phyloP scores from a whole-genome alignment of 495 filamentous ascomycete genomes.

The Trichoderma asperelloides region DNA sequence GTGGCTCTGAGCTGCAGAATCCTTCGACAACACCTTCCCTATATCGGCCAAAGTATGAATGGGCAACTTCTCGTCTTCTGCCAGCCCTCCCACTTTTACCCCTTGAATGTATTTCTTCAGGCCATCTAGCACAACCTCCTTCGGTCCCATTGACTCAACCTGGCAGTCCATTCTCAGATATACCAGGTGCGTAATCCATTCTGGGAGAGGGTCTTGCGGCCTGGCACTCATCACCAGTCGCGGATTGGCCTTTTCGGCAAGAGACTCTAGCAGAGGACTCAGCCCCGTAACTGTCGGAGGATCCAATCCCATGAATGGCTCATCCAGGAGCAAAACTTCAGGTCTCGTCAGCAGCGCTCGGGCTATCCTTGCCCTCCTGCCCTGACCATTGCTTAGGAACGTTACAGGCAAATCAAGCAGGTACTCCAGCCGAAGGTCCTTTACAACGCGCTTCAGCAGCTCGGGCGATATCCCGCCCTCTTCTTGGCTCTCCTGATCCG shows the following conservation, averaged over 20 bases:
- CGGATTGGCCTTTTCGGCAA: constrained; percentile 57
- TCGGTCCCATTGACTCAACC: constrained; percentile 48
- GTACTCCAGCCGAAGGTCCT: constrained; percentile 52
- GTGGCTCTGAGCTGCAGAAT: not conserved
- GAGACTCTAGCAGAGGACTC: constrained; percentile 54
- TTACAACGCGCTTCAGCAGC: constrained; percentile 50
- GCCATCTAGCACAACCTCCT: constrained; percentile 40
- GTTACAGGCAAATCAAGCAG: constrained; percentile 72
- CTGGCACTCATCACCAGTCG: constrained; percentile 68
- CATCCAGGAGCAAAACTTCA: constrained; percentile 78
- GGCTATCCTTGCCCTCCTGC: constrained; percentile 75
- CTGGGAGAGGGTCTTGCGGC: constrained; percentile 76
- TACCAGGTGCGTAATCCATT: constrained; percentile 80
- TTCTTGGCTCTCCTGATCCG: constrained; percentile 43
- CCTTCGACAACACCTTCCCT: constrained; percentile 34
- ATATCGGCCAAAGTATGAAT: constrained; percentile 43
- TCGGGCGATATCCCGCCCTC: constrained; percentile 31
- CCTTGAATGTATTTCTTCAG: constrained; percentile 35
- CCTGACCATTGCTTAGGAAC: constrained; percentile 90
- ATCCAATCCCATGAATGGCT: constrained; percentile 96
- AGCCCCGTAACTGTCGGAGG: constrained; percentile 63
- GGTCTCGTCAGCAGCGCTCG: constrained; percentile 71
- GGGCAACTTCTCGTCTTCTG: constrained; percentile 29
- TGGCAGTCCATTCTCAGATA: constrained; percentile 53
- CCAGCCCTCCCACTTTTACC: constrained; percentile 24